These are phyloP conservation scores for Talaromyces sp. DNA, from an alignment of 2,329 filamentous ascomycete genomes.

Conservation along the genomic window DNA sequence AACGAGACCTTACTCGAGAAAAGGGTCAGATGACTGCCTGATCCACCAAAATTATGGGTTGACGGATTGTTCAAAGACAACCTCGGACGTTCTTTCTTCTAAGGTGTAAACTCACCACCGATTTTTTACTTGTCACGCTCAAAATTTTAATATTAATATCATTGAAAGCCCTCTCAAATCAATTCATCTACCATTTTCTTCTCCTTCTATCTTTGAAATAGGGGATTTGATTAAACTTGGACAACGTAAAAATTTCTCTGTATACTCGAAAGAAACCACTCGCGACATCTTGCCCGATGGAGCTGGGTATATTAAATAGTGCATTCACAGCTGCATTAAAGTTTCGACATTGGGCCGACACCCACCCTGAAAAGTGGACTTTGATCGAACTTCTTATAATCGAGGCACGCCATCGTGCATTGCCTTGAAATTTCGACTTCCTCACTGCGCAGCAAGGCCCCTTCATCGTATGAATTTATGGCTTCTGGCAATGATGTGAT, in stretches of 20 bases:
- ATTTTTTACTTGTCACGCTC: background rate
- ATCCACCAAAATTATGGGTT: background rate
- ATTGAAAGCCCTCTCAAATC: background rate
- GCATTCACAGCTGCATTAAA: too few species aligned
- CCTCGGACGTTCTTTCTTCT: background rate
- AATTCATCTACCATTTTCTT: background rate
- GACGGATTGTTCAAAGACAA: background rate
- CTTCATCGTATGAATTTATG: conserved; percentile 2
- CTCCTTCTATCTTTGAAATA: background rate
- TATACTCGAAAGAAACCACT: background rate
- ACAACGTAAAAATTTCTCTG: background rate
- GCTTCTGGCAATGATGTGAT: background rate
- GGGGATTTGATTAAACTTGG: background rate
- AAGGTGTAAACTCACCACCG: background rate
- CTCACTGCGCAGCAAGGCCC: background rate
- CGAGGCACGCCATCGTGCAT: conserved; percentile 2
- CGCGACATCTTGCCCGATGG: background rate
- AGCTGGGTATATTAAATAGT: background rate
- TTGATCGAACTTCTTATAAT: conserved; percentile 1
- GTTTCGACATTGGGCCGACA: background rate
- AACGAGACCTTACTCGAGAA: background rate
- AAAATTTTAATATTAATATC: background rate
- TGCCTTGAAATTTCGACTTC: conserved; percentile 6
- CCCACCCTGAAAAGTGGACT: background rate
- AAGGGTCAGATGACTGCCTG: background rate